phyloP scores from a whole-genome alignment of 2,329 filamentous ascomycete species.

The Cladophialophora psammophila region DNA sequence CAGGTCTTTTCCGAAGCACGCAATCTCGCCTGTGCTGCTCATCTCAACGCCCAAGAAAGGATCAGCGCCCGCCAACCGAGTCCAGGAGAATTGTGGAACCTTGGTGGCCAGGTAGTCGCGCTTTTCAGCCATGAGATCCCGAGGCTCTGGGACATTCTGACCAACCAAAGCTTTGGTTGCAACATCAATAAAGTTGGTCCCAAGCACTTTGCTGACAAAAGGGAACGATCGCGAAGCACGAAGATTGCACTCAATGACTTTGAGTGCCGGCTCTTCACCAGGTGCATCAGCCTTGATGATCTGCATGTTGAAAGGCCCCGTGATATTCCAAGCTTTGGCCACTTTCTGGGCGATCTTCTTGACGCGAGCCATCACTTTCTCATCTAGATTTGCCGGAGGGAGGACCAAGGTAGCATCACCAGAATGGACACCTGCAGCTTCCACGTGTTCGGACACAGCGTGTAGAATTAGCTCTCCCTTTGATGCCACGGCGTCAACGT shows the following conservation, averaged over 20 bases:
- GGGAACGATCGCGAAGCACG: conserved; percentile 97
- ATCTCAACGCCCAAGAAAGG: conserved; percentile 98
- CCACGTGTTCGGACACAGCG: conserved; percentile 93
- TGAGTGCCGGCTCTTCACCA: conserved; percentile 76
- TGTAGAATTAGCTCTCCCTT: conserved; percentile 87
- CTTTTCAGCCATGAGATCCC: conserved; percentile 87
- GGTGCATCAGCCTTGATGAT: conserved; percentile 83
- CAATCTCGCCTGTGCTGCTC: conserved; percentile 96
- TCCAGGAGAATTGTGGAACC: conserved; percentile 99
- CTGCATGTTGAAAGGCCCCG: conserved; percentile 99
- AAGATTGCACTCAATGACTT: conserved; percentile 98
- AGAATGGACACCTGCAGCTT: conserved; percentile 97
- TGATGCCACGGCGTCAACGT: conserved; percentile 90
- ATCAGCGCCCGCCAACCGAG: conserved; percentile 93
- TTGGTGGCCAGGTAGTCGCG: conserved; percentile 95
- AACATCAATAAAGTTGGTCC: conserved; percentile 94
- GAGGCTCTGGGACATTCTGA: conserved; percentile 81
- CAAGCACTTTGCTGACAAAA: conserved; percentile 96
- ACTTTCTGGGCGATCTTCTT: conserved; percentile 98
- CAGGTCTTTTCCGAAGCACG: conserved; percentile 95
- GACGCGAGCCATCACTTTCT: conserved; percentile 78
- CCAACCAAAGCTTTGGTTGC: conserved; percentile 91
- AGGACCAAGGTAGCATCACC: conserved; percentile 95
- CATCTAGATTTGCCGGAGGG: conserved; percentile 81
- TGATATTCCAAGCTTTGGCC: conserved; percentile 95